Evolutionary conservation across 352 stramenopile species (phyloP).

Genomic region (Lagenidium sp.): DNA sequence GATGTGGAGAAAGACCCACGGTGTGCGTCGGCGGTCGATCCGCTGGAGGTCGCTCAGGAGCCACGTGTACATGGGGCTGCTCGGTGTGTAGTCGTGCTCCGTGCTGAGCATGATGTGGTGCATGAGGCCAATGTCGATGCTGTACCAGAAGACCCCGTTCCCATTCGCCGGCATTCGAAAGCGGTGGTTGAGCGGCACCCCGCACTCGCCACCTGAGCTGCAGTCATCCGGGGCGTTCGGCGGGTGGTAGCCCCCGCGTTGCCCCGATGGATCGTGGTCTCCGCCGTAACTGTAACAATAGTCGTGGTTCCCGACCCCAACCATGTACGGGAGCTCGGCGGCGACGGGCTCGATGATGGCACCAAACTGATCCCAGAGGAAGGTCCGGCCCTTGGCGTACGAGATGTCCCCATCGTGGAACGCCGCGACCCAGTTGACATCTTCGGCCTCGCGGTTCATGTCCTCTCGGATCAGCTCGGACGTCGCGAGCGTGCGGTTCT

Average conservation of each 20-base stretch:
- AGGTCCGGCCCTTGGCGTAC: slow-evolving; percentile 47
- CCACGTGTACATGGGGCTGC: slow-evolving; percentile 15
- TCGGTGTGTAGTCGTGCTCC: slow-evolving; percentile 16
- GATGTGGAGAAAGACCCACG: slow-evolving; percentile 18
- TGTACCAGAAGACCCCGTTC: slow-evolving; percentile 21
- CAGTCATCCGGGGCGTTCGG: slow-evolving; percentile 3
- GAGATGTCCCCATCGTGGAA: slow-evolving; percentile 67
- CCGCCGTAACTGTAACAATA: slow-evolving; percentile 8
- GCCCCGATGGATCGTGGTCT: slow-evolving; percentile 7
- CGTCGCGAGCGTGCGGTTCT: slow-evolving; percentile 18
- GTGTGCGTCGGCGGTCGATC: slow-evolving; percentile 12
- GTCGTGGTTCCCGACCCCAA: slow-evolving; percentile 27
- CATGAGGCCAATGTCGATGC: slow-evolving; percentile 11
- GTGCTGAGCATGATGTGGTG: slow-evolving; percentile 17
- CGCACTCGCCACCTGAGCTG: slow-evolving; percentile 48
- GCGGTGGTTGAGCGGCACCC: slow-evolving; percentile 37
- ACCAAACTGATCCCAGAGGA: slow-evolving; percentile 64
- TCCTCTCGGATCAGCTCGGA: slow-evolving; percentile 19
- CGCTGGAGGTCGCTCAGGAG: slow-evolving; percentile 13
- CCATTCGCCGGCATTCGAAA: slow-evolving; percentile 34
- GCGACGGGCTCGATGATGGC: slow-evolving; percentile 57
- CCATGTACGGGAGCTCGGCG: slow-evolving; percentile 49
- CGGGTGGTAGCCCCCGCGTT: slow-evolving; percentile 8
- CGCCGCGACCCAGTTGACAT: slow-evolving; percentile 26
- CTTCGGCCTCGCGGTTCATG: slow-evolving; percentile 5